phyloP scores from a whole-genome alignment of 2,329 filamentous ascomycete genomes.

The Aspergillus texensis region DNA sequence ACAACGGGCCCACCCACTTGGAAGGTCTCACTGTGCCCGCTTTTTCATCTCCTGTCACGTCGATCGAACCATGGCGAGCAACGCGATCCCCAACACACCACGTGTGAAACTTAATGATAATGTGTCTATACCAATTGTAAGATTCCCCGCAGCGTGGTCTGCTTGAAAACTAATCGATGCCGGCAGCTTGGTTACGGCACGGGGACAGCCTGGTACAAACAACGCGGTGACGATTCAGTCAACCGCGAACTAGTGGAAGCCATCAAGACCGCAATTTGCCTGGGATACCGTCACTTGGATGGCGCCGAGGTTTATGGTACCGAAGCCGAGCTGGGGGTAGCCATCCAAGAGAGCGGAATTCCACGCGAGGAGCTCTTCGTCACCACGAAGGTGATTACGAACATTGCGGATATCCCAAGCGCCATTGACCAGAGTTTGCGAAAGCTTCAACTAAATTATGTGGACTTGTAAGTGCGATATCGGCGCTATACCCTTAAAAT shows the following conservation, averaged over 20 bases:
- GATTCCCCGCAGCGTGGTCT: constrained; percentile 15
- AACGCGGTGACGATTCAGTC: constrained; percentile 47
- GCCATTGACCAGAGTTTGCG: constrained; percentile 60
- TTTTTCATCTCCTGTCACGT: neutral
- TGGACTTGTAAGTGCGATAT: constrained; percentile 56
- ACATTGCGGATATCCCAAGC: constrained; percentile 57
- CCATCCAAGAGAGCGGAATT: constrained; percentile 51
- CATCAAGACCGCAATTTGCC: constrained; percentile 58
- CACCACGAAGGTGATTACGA: constrained; percentile 60
- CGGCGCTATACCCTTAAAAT: constrained; percentile 31
- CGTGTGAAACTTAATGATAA: constrained; percentile 60
- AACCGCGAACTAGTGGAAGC: constrained; percentile 59
- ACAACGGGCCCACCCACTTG: neutral
- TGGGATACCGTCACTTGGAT: constrained; percentile 66
- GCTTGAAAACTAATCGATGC: constrained; percentile 6
- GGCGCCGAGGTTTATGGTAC: constrained; percentile 61
- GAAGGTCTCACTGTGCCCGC: neutral
- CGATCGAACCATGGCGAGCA: neutral
- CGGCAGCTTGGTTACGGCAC: constrained; percentile 63
- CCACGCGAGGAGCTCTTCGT: constrained; percentile 53
- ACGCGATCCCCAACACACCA: neutral
- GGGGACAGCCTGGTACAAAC: constrained; percentile 68
- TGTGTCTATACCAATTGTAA: constrained; percentile 57
- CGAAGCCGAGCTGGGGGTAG: constrained; percentile 52
- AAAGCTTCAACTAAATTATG: constrained; percentile 63